phyloP scores from a whole-genome alignment of 495 filamentous ascomycete species.

The Podospora comata region DNA sequence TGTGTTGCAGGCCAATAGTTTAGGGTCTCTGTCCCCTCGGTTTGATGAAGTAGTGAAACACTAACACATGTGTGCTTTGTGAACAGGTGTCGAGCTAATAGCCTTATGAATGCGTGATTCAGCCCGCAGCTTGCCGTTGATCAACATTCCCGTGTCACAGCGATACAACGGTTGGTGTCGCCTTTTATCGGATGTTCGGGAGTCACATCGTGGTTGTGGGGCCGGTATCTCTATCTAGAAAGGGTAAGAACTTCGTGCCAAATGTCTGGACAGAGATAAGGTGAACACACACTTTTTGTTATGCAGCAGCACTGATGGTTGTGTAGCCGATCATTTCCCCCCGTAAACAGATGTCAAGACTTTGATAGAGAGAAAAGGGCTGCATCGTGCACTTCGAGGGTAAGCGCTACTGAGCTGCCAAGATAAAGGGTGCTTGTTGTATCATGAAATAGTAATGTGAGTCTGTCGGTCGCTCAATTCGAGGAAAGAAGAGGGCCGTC shows the following conservation, averaged over 20 bases:
- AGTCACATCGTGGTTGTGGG: neutral
- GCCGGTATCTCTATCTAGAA: neutral
- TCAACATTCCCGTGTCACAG: neutral
- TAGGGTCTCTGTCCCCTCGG: neutral
- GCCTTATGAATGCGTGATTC: neutral
- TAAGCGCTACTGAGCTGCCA: neutral
- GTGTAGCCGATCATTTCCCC: neutral
- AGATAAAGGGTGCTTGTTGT: neutral
- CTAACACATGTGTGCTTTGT: neutral
- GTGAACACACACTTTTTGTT: neutral
- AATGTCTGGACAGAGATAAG: neutral
- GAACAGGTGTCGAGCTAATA: neutral
- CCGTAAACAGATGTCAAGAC: neutral
- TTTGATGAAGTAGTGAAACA: neutral
- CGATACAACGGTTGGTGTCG: neutral
- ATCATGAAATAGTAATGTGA: neutral
- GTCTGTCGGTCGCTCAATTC: neutral
- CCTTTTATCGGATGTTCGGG: neutral
- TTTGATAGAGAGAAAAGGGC: neutral
- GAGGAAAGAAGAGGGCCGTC: no score
- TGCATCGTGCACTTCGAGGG: neutral
- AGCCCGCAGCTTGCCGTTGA: neutral
- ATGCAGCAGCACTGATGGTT: neutral
- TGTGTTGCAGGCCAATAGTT: neutral
- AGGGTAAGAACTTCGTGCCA: neutral